Percentiles rank a stretch among this genome's conserved stretches.
Evolutionary conservation across 345 rosid species (phyloP).

Genomic region (Syzygium jambos): DNA sequence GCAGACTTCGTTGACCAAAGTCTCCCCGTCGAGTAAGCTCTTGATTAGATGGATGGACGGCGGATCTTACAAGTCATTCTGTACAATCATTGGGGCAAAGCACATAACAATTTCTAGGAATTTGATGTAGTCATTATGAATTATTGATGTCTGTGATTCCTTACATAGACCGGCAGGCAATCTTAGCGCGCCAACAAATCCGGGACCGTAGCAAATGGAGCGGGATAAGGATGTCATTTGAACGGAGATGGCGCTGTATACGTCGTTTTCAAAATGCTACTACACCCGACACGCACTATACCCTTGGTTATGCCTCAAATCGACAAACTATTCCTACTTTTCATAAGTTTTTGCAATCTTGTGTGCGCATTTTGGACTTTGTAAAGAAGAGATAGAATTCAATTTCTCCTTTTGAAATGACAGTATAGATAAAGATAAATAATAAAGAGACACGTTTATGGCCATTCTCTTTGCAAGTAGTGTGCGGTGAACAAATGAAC

Average conservation of each 20-base stretch:
- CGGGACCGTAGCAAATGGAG: not conserved
- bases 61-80: not conserved
- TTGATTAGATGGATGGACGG: not conserved
- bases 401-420: not conserved
- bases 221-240: not conserved
- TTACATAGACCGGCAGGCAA: not conserved
- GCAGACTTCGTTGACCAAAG: not conserved
- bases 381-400: not conserved
- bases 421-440: not conserved
- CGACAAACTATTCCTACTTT: not conserved
- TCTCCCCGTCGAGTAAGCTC: not conserved
- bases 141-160: not conserved
- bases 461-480: too few relatives aligned
- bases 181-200: not conserved
- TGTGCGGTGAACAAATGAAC: too few relatives aligned
- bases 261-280: not conserved
- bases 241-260: not conserved
- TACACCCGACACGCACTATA: not conserved
- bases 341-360: not conserved
- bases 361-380: not conserved
- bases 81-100: not conserved
- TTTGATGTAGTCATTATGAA: not conserved
- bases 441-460: not conserved
- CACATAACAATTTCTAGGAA: not conserved
- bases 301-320: not conserved